A percentile compares a stretch with the other conserved stretches of the same genome.
Evolutionary conservation across 345 rosid species (phyloP).

Genomic region (Syzygium aqueum): DNA sequence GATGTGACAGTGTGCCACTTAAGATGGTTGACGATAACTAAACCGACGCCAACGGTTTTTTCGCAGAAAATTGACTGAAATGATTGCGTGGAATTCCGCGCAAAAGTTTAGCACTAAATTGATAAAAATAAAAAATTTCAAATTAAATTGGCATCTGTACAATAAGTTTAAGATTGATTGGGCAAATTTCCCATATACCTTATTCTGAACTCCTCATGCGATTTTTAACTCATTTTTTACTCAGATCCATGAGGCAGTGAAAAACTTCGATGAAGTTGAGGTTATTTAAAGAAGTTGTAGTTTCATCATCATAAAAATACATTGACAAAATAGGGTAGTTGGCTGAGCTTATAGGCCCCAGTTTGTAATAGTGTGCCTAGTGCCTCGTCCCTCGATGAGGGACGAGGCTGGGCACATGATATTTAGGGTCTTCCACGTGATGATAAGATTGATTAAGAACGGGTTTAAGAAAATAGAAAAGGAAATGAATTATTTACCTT

Average conservation of each 20-base stretch:
- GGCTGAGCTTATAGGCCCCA: not conserved
- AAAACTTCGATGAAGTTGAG: not conserved
- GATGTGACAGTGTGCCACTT: not conserved
- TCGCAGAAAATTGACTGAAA: fast-evolving
- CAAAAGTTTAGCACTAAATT: not conserved
- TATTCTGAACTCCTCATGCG: not conserved
- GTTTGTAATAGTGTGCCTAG: not conserved
- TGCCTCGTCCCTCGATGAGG: not conserved
- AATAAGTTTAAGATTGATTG: not conserved
- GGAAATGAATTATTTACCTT: not conserved
- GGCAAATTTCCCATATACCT: not conserved
- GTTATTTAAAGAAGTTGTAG: not conserved
- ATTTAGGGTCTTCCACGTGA: not conserved
- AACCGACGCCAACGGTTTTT: not conserved
- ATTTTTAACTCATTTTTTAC: not conserved
- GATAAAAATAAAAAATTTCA: not conserved
- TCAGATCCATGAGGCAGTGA: not conserved
- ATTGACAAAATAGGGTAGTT: not conserved
- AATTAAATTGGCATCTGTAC: not conserved
- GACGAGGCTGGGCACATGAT: not conserved
- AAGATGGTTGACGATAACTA: fast-evolving
- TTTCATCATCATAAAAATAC: not conserved
- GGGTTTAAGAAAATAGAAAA: not conserved
- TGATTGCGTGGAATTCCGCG: not conserved
- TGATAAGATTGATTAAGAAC: not conserved